phyloP scores from a whole-genome alignment of 2,329 filamentous ascomycete genomes.

The Gaeumannomyces tritici region DNA sequence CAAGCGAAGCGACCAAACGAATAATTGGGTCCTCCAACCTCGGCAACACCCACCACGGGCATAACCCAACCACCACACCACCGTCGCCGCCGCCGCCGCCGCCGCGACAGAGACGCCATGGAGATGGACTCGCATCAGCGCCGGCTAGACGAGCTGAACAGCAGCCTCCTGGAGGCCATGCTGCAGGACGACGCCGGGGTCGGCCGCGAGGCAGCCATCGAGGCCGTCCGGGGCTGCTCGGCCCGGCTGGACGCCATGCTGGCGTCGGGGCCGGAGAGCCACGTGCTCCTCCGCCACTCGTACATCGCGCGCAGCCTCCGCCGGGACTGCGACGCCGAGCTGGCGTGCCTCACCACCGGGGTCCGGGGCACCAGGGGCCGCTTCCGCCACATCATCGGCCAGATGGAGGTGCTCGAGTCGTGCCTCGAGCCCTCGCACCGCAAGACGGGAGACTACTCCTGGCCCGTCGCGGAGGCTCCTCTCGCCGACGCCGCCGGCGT shows the following conservation, averaged over 20 bases:
- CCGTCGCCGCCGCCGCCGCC: too few species aligned
- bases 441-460: background rate
- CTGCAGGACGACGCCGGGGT: background rate
- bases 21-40: background rate
- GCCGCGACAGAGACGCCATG: background rate
- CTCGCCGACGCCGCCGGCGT: background rate
- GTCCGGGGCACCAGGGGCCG: background rate
- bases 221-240: background rate
- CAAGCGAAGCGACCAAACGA: background rate
- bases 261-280: background rate
- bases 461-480: too few species aligned
- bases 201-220: background rate
- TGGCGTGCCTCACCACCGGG: background rate
- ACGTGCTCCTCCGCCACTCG: background rate
- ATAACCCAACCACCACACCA: background rate
- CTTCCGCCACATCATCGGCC: background rate
- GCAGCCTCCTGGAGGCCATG: background rate
- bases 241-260: background rate
- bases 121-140: background rate
- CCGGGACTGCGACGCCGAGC: background rate
- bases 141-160: background rate
- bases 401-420: background rate
- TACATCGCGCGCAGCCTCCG: background rate
- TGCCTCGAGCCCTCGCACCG: background rate
- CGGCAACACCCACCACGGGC: too few species aligned